Conservation (phyloP, 306 rosid genomes). For the Abrus pulchellus region DNA sequence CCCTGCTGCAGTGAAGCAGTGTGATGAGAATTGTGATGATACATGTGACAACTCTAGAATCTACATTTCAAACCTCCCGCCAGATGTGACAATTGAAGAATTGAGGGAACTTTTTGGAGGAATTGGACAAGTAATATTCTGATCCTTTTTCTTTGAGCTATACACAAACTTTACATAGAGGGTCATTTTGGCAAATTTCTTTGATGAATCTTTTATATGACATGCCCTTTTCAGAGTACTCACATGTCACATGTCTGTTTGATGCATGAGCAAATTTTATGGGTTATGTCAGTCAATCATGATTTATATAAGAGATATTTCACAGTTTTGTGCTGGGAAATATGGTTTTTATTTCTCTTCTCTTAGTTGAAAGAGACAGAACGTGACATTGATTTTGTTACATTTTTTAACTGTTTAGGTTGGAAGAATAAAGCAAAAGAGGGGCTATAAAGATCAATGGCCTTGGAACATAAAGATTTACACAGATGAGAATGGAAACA, state of each 20-base stretch:
- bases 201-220: constrained; percentile 14
- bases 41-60: constrained; percentile 96
- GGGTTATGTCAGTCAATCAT: not conserved
- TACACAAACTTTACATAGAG: constrained; percentile 31
- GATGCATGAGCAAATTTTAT: not conserved
- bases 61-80: constrained; percentile 94
- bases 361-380: not conserved
- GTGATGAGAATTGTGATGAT: constrained; percentile 88
- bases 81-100: constrained; percentile 91
- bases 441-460: constrained; percentile 99
- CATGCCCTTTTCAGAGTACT: not conserved
- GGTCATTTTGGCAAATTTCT: not conserved
- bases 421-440: constrained; percentile 98
- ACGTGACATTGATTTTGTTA: constrained; percentile 27
- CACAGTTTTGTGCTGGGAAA: not conserved
- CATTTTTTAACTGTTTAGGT: constrained; percentile 60
- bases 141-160: constrained; percentile 41
- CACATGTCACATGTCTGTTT: not conserved
- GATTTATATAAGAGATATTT: not conserved
- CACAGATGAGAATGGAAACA: constrained; percentile 89
- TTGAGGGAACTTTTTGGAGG: constrained; percentile 94
- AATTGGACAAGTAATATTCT: constrained; percentile 92
- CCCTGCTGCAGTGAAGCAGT: constrained; percentile 86
- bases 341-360: not conserved
- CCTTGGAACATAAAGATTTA: constrained; percentile 95